A percentile compares a stretch with the other conserved stretches of the same genome.
phyloP scores from a whole-genome alignment of 495 filamentous ascomycete species.

The Penicillium cosmopolitanum region DNA sequence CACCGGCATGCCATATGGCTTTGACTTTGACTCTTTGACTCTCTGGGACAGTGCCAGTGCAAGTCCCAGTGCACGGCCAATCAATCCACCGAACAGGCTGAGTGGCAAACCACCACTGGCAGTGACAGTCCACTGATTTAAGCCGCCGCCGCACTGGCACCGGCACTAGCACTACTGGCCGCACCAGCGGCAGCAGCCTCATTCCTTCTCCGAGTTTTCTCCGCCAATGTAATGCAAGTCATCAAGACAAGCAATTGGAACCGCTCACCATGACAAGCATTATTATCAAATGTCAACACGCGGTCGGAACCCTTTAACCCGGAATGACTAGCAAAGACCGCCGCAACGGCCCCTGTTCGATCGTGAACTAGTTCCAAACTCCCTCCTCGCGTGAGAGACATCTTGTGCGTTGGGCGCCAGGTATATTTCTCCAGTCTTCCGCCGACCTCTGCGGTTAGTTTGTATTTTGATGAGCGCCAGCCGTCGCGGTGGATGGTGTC shows the following conservation, averaged over 20 bases:
- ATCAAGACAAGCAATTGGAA: slow-evolving; percentile 28
- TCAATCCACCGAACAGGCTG: too few species aligned
- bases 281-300: slow-evolving; percentile 19
- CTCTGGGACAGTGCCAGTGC: too few species aligned
- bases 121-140: neutral
- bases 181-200: slow-evolving; percentile 1
- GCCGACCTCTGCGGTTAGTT: slow-evolving; percentile 28
- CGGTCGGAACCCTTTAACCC: slow-evolving; percentile 17
- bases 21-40: too few species aligned
- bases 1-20: neutral
- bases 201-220: slow-evolving; percentile 18
- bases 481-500: slow-evolving; percentile 31
- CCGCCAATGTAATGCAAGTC: slow-evolving; percentile 27
- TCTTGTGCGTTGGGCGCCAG: slow-evolving; percentile 40
- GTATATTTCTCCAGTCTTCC: slow-evolving; percentile 24
- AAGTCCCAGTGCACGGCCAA: too few species aligned
- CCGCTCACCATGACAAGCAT: slow-evolving; percentile 17
- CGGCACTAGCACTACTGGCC: slow-evolving; percentile 10
- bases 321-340: slow-evolving; percentile 31
- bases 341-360: slow-evolving; percentile 27
- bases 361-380: slow-evolving; percentile 35
- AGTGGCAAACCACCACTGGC: neutral
- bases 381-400: slow-evolving; percentile 23
- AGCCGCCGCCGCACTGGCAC: slow-evolving; percentile 8
- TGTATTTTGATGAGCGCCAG: slow-evolving; percentile 24